phyloP scores from a whole-genome alignment of 2,329 filamentous ascomycete genomes.

The Bipolaris sorokiniana region DNA sequence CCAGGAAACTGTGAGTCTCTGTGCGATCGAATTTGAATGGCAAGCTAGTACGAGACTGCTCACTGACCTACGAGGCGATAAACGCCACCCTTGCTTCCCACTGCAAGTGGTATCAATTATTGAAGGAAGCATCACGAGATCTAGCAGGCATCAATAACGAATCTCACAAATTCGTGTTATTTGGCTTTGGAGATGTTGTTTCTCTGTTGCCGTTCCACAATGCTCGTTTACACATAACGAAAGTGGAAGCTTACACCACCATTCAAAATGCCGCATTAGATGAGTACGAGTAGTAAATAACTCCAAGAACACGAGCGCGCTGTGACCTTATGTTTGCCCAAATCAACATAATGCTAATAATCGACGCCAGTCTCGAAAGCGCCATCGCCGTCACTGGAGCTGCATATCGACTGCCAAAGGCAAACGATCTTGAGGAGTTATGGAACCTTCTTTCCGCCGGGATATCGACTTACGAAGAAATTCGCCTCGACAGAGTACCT shows the following conservation, averaged over 20 bases:
- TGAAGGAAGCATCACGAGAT: slow-evolving; percentile 24
- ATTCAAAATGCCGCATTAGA: slow-evolving; percentile 9
- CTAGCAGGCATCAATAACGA: slow-evolving; percentile 10
- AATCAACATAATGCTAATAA: slow-evolving; percentile 5
- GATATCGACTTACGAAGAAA: slow-evolving; percentile 14
- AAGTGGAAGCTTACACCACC: slow-evolving; percentile 15
- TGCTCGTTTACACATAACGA: slow-evolving; percentile 14
- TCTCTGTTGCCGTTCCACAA: slow-evolving; percentile 25
- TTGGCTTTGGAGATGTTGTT: slow-evolving; percentile 32
- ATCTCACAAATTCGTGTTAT: slow-evolving; percentile 24
- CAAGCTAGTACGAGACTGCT: slow-evolving; percentile 1
- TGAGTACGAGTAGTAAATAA: slow-evolving; percentile 14
- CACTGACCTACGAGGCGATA: slow-evolving; percentile 20
- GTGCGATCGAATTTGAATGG: slow-evolving; percentile 26
- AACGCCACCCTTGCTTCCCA: slow-evolving; percentile 26
- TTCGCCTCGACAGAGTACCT: slow-evolving; percentile 7
- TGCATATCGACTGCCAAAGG: slow-evolving; percentile 17
- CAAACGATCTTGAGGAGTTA: slow-evolving; percentile 21
- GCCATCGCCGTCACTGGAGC: slow-evolving; percentile 19
- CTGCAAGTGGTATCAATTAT: slow-evolving; percentile 30
- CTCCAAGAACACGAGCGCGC: neutral
- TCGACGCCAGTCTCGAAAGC: slow-evolving; percentile 6
- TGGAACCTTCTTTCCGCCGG: slow-evolving; percentile 19
- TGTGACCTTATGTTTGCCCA: neutral
- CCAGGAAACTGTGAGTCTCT: slow-evolving; percentile 15